These are phyloP conservation scores for Solanum hybrid DNA, from an alignment of 305 asterid genomes.

Conservation along the genomic window DNA sequence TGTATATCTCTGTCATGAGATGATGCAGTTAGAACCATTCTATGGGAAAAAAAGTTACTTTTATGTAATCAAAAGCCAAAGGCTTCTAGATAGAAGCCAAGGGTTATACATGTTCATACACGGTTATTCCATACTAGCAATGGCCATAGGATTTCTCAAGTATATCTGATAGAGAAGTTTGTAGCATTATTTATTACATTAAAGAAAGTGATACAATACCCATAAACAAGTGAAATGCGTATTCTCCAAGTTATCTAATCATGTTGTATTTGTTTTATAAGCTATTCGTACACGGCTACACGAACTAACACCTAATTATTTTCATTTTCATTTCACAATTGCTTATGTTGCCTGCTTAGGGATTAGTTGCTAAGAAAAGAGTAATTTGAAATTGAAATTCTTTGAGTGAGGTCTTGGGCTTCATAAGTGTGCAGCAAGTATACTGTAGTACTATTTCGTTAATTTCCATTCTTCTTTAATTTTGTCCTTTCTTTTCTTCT, in stretches of 20 bases:
- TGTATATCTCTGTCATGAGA: too few relatives aligned
- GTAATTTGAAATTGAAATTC: not conserved
- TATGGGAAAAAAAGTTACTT: not conserved
- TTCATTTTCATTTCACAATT: not conserved
- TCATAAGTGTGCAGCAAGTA: not conserved
- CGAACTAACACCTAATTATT: not conserved
- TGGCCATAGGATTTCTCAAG: not conserved
- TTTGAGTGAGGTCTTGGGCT: not conserved
- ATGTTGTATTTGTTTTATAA: not conserved
- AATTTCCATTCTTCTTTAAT: not conserved
- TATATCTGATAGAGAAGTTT: not conserved
- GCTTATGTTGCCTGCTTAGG: not conserved
- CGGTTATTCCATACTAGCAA: not conserved
- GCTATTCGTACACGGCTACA: not conserved
- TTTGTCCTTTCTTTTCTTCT: not conserved
- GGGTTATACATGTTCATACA: not conserved
- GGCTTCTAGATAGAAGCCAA: not conserved
- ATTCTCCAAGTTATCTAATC: not conserved
- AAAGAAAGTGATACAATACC: not conserved
- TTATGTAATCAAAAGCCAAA: not conserved
- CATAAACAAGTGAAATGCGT: not conserved
- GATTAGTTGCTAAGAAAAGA: not conserved
- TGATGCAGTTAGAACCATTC: not conserved
- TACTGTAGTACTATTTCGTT: not conserved
- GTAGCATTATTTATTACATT: not conserved